Base-by-base conservation (phyloP, 2,329 filamentous ascomycete genomes). In the Lithohypha guttulata region DNA sequence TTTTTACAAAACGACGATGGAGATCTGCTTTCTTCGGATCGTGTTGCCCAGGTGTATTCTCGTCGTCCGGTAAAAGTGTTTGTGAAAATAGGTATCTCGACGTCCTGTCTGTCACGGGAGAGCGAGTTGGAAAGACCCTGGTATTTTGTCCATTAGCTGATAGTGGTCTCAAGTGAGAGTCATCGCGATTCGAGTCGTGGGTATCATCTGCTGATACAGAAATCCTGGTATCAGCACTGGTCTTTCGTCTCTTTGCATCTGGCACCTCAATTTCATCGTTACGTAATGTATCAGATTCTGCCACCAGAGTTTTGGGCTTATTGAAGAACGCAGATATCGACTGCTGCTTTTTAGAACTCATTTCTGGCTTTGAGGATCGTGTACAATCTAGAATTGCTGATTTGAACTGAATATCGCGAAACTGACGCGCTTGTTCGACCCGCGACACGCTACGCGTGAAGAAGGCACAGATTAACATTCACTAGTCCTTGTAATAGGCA, bases 1-100 rank as follows among this genome's bases (percentile, higher is more conserved):
- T 94, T 67, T 83, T 84, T 21, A 96, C 81, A 54, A 96, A 98
- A 51, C 78, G 81, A 45, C 73, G 69, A 56, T 95, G 91, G 17
- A 95, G 64, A 34, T 76, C 77, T 42, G 81, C 75, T 54, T 81
- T 86, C 2, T 66, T 66, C 2, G 63, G 62, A 38, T 73, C 73
- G 5, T 70, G 66, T 10, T 75, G 69, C 1, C 59, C 58, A 3
- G 50, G 35, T 2, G 54, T 56, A 2, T 61, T 57, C 3, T 61
- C 55, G 27, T 59, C 55, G 1, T 48, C 51, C 20, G 64, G 64
- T 3, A 66, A 73, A n/a, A n/a, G n/a, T n/a, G n/a, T n/a, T 49
- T 59, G 76, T 17, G 67, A 70, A 52, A 78, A 80, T 14, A 71
- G 57, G 53, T 71, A 79, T 47, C 69, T 71, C 6, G 73, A 72